Conservation (phyloP, 2,329 filamentous ascomycete species). For the Thelonectria discophora region DNA sequence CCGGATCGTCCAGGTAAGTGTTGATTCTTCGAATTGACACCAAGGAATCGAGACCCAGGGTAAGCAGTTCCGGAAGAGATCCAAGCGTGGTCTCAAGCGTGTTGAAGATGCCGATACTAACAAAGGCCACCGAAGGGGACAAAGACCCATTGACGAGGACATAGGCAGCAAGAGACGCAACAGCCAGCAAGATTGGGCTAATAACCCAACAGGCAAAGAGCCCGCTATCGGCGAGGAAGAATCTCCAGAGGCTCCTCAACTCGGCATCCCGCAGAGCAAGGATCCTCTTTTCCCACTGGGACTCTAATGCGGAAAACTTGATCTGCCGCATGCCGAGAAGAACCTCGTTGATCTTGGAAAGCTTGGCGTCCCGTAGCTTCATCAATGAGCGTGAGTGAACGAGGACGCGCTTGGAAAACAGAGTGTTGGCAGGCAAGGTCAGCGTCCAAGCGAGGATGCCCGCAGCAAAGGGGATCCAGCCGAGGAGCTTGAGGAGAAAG, state of each 20-base stretch:
- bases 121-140: constrained; percentile 78
- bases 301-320: constrained; percentile 80
- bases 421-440: constrained; percentile 73
- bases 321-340: constrained; percentile 82
- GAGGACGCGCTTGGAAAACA: constrained; percentile 70
- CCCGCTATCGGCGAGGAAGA: constrained; percentile 69
- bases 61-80: constrained; percentile 75
- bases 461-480: constrained; percentile 72
- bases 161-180: constrained; percentile 74
- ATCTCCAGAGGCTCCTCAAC: constrained; percentile 69
- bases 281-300: constrained; percentile 77
- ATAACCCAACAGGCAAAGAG: constrained; percentile 76
- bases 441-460: constrained; percentile 71
- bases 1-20: constrained; percentile 71
- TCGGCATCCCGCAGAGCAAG: constrained; percentile 68
- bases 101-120: constrained; percentile 77
- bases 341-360: constrained; percentile 77
- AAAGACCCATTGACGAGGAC: constrained; percentile 69
- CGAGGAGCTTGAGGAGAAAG: constrained; percentile 74
- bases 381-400: constrained; percentile 73
- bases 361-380: constrained; percentile 77
- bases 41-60: constrained; percentile 74
- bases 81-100: constrained; percentile 75
- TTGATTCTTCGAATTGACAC: constrained; percentile 76
- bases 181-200: constrained; percentile 76